These are phyloP conservation scores for Inosperma sp. DNA, from an alignment of 768 basidiomycete species.

Conservation along the genomic window DNA sequence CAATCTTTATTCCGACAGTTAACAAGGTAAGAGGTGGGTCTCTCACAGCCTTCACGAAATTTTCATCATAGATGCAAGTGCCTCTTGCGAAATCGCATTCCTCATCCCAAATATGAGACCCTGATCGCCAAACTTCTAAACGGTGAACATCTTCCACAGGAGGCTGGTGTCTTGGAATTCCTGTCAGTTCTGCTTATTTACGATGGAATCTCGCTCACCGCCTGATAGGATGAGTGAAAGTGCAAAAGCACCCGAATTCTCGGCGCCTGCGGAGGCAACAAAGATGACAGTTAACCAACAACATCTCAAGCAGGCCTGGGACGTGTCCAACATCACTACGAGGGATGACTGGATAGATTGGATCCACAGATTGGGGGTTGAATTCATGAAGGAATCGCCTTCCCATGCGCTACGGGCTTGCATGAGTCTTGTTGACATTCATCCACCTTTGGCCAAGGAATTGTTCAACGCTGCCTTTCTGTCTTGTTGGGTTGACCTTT, in stretches of 20 bases:
- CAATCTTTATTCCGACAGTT: constrained; percentile 96
- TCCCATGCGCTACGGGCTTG: constrained; percentile 97
- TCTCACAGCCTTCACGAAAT: not conserved
- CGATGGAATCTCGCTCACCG: constrained; percentile 7
- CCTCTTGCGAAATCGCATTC: constrained; percentile 68
- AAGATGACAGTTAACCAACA: constrained; percentile 96
- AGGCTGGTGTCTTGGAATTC: constrained; percentile 65
- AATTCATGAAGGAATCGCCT: constrained; percentile 97
- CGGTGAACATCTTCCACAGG: constrained; percentile 88
- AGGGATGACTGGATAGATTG: constrained; percentile 92
- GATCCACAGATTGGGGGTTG: constrained; percentile 89
- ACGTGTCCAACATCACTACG: constrained; percentile 68
- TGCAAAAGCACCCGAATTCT: constrained; percentile 62
- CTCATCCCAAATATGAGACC: constrained; percentile 81
- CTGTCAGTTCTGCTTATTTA: constrained; percentile 40
- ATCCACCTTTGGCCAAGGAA: constrained; percentile 87
- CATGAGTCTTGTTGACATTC: constrained; percentile 88
- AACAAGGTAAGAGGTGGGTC: constrained; percentile 61
- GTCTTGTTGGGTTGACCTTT: constrained; percentile 95
- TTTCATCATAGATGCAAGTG: constrained; percentile 42
- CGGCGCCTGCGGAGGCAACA: constrained; percentile 79
- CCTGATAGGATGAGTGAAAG: constrained; percentile 49
- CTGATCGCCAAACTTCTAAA: constrained; percentile 85
- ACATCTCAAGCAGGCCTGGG: constrained; percentile 96
- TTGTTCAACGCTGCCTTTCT: constrained; percentile 98